Evolutionary conservation across 1,139 yeast species (phyloP), one percentile per base, ranked within the genome.

Genomic region (Magnusiomyces magnusii): DNA sequence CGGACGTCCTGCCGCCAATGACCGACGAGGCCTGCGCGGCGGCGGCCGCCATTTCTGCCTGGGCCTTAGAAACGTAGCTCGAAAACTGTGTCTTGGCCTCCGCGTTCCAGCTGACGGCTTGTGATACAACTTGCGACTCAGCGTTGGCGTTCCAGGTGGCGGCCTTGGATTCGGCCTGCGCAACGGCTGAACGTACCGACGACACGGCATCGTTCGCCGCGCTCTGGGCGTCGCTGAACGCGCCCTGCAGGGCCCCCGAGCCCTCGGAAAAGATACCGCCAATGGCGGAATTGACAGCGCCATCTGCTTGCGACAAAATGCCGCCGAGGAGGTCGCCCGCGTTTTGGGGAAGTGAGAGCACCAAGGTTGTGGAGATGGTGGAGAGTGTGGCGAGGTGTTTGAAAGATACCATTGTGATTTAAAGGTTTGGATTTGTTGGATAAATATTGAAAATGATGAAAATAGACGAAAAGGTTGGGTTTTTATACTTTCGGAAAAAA

Each of bases 51-150:
- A 50, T 15, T 9, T 17, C 53, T 5, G 51, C 31, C 21, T 25
- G 19, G n/a, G 27, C 51, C 19, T 47, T 25, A 34, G 21, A 13
- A 24, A 47, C 24, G 51, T 47, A 47, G 34, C 21, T 47, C 10
- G 34, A 27, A 21, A 25, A 24, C 3, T 24, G 27, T 31, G 34
- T 47, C 34, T 24, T 13, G 19, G 34, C 51, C 3, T n/a, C 51
- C 15, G 51, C 2, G 31, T 25, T 25, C 74, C 76, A 59, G 69
- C 78, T 24, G 75, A 79, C 24, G 78, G 71, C 51, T 77, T 77
- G 62, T 82, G 79, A 59, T 82, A 81, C 68, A 73, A 72, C 65
- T 36, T 65, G 17, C 58, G 56, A 70, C 75, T 78, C 54, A 13
- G 36, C 13, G 36, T n/a, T n/a, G n/a, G n/a, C n/a, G 13, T 31